These are phyloP conservation scores for Neurospora sp. DNA, from an alignment of 495 filamentous ascomycete species.

Conservation along the genomic window DNA sequence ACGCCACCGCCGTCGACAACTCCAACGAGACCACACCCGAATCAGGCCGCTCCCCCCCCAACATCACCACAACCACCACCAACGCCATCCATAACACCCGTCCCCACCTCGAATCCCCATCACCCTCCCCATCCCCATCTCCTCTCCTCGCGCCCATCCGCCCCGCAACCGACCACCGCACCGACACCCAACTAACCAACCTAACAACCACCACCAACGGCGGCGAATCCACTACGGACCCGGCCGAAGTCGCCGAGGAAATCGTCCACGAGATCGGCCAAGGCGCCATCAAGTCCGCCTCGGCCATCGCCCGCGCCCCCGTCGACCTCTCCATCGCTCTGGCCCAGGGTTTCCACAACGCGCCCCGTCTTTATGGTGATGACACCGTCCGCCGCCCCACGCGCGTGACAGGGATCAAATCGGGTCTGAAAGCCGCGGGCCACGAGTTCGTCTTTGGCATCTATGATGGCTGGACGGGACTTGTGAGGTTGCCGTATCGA, in stretches of 20 bases:
- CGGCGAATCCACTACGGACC: constrained; percentile 16
- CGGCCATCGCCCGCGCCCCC: constrained; percentile 38
- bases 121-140: neutral
- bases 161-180: neutral
- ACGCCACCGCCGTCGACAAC: neutral
- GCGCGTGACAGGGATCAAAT: constrained; percentile 57
- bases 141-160: neutral
- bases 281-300: constrained; percentile 37
- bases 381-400: constrained; percentile 34
- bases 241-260: constrained; percentile 26
- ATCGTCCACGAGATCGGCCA: constrained; percentile 32
- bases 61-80: constrained; percentile 11
- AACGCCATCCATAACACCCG: constrained; percentile 5
- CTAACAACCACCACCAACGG: constrained; percentile 13
- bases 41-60: neutral
- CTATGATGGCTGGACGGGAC: constrained; percentile 61
- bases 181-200: constrained; percentile 7
- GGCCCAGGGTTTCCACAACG: constrained; percentile 75
- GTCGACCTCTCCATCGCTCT: constrained; percentile 65
- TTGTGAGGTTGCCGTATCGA: constrained; percentile 54
- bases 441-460: constrained; percentile 61
- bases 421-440: constrained; percentile 55
- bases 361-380: constrained; percentile 64
- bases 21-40: neutral
- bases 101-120: neutral